phyloP scores from a whole-genome alignment of 73 alveolate species.

The Stentor coeruleus region DNA sequence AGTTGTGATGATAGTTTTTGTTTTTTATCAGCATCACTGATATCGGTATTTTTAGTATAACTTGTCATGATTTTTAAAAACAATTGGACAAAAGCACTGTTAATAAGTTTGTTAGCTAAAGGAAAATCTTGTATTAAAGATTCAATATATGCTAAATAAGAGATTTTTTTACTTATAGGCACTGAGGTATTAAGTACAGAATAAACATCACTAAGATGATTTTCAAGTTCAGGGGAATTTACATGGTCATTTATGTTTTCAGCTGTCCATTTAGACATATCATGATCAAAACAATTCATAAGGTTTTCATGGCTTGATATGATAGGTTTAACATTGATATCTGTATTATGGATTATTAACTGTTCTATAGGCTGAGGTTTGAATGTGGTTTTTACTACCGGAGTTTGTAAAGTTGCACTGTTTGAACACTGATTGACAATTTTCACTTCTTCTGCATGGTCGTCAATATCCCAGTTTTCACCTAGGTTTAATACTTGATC shows the following conservation, averaged over 20 bases:
- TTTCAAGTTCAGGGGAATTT: constrained; percentile 67
- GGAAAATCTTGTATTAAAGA: constrained; percentile 71
- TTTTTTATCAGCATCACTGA: too few relatives aligned
- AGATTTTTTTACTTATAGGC: constrained; percentile 43
- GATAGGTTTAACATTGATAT: constrained; percentile 93
- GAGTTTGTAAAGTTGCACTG: constrained; percentile 2
- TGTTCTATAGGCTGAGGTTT: constrained; percentile 68
- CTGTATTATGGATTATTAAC: constrained; percentile 83
- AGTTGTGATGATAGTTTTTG: constrained; percentile 65
- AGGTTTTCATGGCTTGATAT: constrained; percentile 94
- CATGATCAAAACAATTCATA: constrained; percentile 56
- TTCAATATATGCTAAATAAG: constrained; percentile 82
- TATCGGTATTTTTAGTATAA: too few relatives aligned
- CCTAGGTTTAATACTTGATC: constrained; percentile 13
- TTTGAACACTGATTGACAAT: constrained; percentile 13
- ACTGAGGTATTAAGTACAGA: constrained; percentile 48
- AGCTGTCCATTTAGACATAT: constrained; percentile 47
- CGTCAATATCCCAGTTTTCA: constrained; percentile 10
- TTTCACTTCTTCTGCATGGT: neutral
- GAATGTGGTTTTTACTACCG: neutral
- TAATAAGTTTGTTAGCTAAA: constrained; percentile 83
- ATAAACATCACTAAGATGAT: constrained; percentile 74
- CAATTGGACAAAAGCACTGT: constrained; percentile 79
- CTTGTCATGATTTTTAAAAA: constrained; percentile 33
- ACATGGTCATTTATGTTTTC: constrained; percentile 73